phyloP scores from a whole-genome alignment of 805 yeast species.

The Starmerella sp. region DNA sequence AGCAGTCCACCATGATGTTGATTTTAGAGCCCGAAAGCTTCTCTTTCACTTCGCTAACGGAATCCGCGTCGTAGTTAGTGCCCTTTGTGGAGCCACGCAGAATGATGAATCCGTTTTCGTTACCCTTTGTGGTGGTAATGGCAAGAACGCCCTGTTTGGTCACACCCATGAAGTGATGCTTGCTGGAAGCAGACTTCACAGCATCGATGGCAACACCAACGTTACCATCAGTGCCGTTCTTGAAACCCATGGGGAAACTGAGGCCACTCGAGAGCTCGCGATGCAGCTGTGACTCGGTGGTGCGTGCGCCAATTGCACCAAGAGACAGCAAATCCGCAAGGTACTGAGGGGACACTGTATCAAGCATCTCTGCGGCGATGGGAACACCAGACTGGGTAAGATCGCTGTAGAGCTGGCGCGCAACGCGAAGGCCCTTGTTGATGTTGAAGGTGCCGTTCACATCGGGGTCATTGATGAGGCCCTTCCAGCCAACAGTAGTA shows the following conservation, averaged over 20 bases:
- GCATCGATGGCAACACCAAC: conserved; percentile 91
- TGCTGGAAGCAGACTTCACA: conserved; percentile 75
- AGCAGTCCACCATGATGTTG: conserved; percentile 86
- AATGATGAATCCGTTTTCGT: conserved; percentile 85
- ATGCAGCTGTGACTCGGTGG: conserved; percentile 96
- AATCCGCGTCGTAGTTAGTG: conserved; percentile 77
- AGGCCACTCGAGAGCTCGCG: conserved; percentile 95
- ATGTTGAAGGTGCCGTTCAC: conserved; percentile 85
- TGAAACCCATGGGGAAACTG: conserved; percentile 98
- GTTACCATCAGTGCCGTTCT: conserved; percentile 96
- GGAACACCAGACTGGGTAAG: conserved; percentile 74
- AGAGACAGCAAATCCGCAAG: conserved; percentile 79
- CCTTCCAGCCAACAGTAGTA: conserved; percentile 99
- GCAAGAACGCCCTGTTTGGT: conserved; percentile 97
- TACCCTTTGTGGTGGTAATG: conserved; percentile 91
- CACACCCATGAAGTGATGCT: conserved; percentile 95
- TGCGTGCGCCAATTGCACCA: conserved; percentile 98
- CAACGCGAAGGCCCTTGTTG: conserved; percentile 81
- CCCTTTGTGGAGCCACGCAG: conserved; percentile 93
- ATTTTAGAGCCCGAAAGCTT: conserved; percentile 42
- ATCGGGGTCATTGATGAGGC: conserved; percentile 93
- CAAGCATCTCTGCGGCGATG: conserved; percentile 95
- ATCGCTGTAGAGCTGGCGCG: conserved; percentile 75
- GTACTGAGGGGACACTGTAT: conserved; percentile 94
- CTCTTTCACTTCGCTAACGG: conserved; percentile 64